A percentile compares a stretch with the other conserved stretches of the same genome.
These are phyloP conservation scores for Ceratobasidium sp. DNA, from an alignment of 1,284 basidiomycete species.

Conservation along the genomic window DNA sequence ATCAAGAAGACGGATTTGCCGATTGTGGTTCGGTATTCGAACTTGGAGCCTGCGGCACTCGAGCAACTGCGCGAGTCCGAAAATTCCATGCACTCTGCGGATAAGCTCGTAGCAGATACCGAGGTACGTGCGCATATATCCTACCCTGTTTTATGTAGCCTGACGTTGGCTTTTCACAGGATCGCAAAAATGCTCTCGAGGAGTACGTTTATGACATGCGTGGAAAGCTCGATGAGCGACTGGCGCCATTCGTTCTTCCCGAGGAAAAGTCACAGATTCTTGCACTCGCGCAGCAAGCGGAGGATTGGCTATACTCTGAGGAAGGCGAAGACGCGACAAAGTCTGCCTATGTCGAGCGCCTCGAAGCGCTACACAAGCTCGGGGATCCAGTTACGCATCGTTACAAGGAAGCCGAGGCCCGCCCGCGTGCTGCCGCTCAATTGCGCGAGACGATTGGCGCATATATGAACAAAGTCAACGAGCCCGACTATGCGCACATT, in stretches of 20 bases:
- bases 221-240: slow-evolving; percentile 87
- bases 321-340: slow-evolving; percentile 95
- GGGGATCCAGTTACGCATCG: slow-evolving; percentile 86
- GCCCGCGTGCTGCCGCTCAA: slow-evolving; percentile 70
- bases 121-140: slow-evolving; percentile 64
- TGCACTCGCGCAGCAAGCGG: slow-evolving; percentile 71
- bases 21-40: slow-evolving; percentile 68
- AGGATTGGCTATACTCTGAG: slow-evolving; percentile 95
- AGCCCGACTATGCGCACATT: slow-evolving; percentile 83
- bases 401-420: slow-evolving; percentile 81
- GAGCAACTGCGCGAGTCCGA: slow-evolving; percentile 79
- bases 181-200: slow-evolving; percentile 95
- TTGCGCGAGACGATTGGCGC: slow-evolving; percentile 86
- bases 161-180: slow-evolving; percentile 55
- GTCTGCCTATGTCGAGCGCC: slow-evolving; percentile 82
- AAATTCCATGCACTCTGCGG: slow-evolving; percentile 83
- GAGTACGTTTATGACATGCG: slow-evolving; percentile 97
- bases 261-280: slow-evolving; percentile 81
- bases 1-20: slow-evolving; percentile 83
- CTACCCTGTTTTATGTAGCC: background rate
- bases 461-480: slow-evolving; percentile 82
- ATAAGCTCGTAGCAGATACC: slow-evolving; percentile 95
- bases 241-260: slow-evolving; percentile 72
- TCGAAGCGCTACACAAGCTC: slow-evolving; percentile 80
- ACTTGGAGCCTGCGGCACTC: slow-evolving; percentile 67